Evolutionary conservation across 192 early-diverging fungal genomes (phyloP).

Genomic region (Coemansia sp.): DNA sequence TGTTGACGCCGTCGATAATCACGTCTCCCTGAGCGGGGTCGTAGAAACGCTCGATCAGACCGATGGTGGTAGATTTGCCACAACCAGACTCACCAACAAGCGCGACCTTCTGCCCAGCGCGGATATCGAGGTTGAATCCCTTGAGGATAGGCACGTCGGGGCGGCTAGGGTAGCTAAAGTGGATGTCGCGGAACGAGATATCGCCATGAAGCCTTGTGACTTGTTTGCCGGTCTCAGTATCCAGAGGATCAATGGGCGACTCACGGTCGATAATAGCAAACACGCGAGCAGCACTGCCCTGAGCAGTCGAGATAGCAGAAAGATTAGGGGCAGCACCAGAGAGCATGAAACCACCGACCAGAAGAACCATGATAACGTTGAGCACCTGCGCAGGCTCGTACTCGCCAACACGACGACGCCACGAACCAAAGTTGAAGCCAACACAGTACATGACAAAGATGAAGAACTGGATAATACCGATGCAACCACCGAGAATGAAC

Average conservation of each 20-base stretch:
- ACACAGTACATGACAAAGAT: slow-evolving; percentile 72
- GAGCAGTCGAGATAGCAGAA: slow-evolving; percentile 63
- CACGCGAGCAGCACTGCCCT: slow-evolving; percentile 74
- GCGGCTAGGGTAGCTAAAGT: slow-evolving; percentile 80
- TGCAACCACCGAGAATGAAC: slow-evolving; percentile 56
- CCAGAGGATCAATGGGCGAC: slow-evolving; percentile 65
- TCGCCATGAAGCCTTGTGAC: slow-evolving; percentile 51
- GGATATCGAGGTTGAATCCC: slow-evolving; percentile 65
- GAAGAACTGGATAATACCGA: slow-evolving; percentile 67
- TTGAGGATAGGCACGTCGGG: slow-evolving; percentile 78
- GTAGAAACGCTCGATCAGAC: slow-evolving; percentile 85
- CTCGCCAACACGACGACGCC: slow-evolving; percentile 46
- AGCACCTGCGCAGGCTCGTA: slow-evolving; percentile 56
- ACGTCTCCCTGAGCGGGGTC: slow-evolving; percentile 56
- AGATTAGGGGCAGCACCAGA: slow-evolving; percentile 66
- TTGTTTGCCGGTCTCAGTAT: slow-evolving; percentile 18
- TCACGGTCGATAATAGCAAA: slow-evolving; percentile 77
- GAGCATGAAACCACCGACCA: slow-evolving; percentile 75
- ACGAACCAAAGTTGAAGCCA: slow-evolving; percentile 74
- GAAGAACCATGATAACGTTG: slow-evolving; percentile 76
- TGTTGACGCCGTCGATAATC: slow-evolving; percentile 66
- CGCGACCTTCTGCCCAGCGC: slow-evolving; percentile 77
- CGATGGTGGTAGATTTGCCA: slow-evolving; percentile 83
- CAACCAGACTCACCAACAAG: slow-evolving; percentile 83
- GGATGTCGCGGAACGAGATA: slow-evolving; percentile 72